These are phyloP conservation scores for Fusarium sp. DNA, from an alignment of 2,329 filamentous ascomycete genomes.

Conservation along the genomic window DNA sequence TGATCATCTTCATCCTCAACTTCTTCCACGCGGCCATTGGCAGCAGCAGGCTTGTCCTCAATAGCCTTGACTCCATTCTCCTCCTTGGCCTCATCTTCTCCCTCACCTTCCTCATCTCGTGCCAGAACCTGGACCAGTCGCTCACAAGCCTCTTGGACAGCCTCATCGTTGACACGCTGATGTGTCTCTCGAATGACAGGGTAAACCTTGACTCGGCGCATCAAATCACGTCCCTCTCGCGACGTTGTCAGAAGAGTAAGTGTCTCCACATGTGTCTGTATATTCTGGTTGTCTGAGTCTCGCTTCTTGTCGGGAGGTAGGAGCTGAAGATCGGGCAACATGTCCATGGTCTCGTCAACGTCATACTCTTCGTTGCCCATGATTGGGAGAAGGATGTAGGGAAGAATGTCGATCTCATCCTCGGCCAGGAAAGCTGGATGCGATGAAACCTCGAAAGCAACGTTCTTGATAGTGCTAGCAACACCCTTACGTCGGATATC, in stretches of 20 bases:
- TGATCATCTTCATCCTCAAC: slow-evolving; percentile 64
- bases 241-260: slow-evolving; percentile 86
- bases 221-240: slow-evolving; percentile 75
- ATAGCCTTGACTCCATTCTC: slow-evolving; percentile 50
- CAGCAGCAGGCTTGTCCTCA: slow-evolving; percentile 53
- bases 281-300: slow-evolving; percentile 79
- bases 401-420: slow-evolving; percentile 81
- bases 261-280: slow-evolving; percentile 91
- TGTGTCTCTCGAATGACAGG: slow-evolving; percentile 91
- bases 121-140: slow-evolving; percentile 89
- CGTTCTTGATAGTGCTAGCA: slow-evolving; percentile 95
- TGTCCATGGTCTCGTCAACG: slow-evolving; percentile 85
- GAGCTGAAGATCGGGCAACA: slow-evolving; percentile 91
- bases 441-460: slow-evolving; percentile 81
- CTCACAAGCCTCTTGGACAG: slow-evolving; percentile 86
- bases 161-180: slow-evolving; percentile 79
- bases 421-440: slow-evolving; percentile 79
- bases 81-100: slow-evolving; percentile 53
- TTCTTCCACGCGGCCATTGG: slow-evolving; percentile 58
- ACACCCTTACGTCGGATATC: slow-evolving; percentile 90
- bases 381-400: slow-evolving; percentile 89
- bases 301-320: slow-evolving; percentile 90
- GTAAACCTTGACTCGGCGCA: slow-evolving; percentile 86
- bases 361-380: slow-evolving; percentile 89
- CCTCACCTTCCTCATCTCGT: slow-evolving; percentile 74